Evolutionary conservation across 306 rosid species (phyloP).

Genomic region (Acacia melanoxylon): DNA sequence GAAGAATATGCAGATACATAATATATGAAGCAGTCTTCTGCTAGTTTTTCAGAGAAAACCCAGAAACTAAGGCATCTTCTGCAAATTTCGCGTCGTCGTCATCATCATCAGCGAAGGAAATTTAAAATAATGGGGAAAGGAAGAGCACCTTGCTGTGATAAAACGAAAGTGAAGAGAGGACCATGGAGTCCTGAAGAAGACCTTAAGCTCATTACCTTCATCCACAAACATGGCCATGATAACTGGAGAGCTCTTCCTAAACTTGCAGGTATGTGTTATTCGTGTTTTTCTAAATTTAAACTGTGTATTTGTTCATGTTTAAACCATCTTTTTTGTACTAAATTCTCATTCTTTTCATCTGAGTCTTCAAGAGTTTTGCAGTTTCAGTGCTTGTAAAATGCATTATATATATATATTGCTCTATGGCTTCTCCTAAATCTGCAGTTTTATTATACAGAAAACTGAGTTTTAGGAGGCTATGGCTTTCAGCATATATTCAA

Average conservation of each 20-base stretch:
- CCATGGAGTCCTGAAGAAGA: conserved; percentile 98
- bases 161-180: conserved; percentile 87
- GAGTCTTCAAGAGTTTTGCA: background rate
- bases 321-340: background rate
- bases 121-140: conserved; percentile 73
- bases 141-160: conserved; percentile 96
- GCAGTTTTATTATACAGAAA: background rate
- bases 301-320: no score
- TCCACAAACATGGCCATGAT: conserved; percentile 89
- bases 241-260: conserved; percentile 97
- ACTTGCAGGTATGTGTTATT: conserved; percentile 62
- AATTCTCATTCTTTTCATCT: conserved; percentile 11
- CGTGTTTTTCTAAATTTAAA: background rate
- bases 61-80: background rate
- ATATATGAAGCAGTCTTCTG: background rate
- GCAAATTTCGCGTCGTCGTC: background rate
- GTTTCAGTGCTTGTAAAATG: background rate
- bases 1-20: background rate
- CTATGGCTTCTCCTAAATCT: background rate
- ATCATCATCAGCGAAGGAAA: background rate
- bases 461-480: background rate
- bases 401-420: background rate
- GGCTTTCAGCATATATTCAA: background rate
- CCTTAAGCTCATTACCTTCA: conserved; percentile 75
- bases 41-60: background rate